A percentile compares a stretch with the other conserved stretches of the same genome.
Conservation (phyloP, 139 green algal genomes). For the Chlorella ohadii region DNA sequence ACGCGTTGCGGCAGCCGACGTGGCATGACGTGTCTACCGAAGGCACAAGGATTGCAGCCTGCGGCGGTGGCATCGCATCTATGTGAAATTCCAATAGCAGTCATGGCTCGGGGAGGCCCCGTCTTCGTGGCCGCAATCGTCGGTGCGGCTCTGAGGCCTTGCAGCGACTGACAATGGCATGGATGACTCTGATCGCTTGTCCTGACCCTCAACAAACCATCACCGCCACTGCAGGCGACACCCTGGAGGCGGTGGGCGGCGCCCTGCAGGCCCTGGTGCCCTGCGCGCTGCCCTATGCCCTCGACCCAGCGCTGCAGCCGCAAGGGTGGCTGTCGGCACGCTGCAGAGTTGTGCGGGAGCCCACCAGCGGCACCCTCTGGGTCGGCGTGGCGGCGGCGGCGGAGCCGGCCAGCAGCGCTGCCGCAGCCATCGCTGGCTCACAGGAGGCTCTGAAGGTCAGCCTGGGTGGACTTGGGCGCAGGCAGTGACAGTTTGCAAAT, state of each 20-base stretch:
- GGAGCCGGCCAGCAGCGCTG: background rate
- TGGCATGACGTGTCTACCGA: no score
- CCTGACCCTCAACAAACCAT: no score
- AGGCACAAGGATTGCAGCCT: no score
- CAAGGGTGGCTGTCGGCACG: background rate
- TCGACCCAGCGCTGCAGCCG: slow-evolving; percentile 7
- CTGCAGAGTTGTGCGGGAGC: background rate
- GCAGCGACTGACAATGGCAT: background rate
- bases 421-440: background rate
- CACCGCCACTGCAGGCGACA: slow-evolving; percentile 16
- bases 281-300: slow-evolving; percentile 9
- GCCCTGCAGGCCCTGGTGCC: background rate
- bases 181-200: background rate
- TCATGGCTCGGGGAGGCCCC: no score
- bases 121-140: background rate
- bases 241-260: background rate
- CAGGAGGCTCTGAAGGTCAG: background rate
- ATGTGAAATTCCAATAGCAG: no score
- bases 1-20: no score
- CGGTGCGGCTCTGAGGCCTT: background rate
- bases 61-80: no score
- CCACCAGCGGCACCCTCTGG: slow-evolving; percentile 14
- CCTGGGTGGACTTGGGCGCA: no score
- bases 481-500: no score
- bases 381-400: background rate